Evolutionary conservation across 2,329 filamentous ascomycete species (phyloP), one percentile per base, ranked within the genome.

Genomic region (Metarhizium humberi): DNA sequence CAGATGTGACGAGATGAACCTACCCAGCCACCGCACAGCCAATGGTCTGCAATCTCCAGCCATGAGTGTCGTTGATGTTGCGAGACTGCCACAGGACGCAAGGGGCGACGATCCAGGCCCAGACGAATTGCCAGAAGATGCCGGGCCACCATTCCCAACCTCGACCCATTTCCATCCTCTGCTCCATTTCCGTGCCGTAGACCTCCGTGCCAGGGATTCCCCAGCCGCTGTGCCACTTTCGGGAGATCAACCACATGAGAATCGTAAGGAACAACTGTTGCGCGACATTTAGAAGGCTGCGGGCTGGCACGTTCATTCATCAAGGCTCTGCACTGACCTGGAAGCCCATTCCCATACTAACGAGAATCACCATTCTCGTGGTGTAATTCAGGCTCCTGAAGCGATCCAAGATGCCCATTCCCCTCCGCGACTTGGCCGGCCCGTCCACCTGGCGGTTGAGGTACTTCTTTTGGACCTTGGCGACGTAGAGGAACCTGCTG

Each of bases 141-240:
- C 78, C 80, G 2, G 80, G 80, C 70, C 80, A 78, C 84, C 85
- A 88, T 70, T 88, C 85, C 75, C 78, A 84, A 2, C 85, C 84
- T 18, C 72, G 64, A 50, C 68, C 66, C 61, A 76, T 75, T 14
- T 71, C 64, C 18, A 73, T 68, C 38, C 72, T 69, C 43, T 75
- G 70, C 47, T 80, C 75, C 55, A 76, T 75, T 10, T 78, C 73
- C 11, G 56, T 57, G 3, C 78, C 78, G 29, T 66, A 61, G 52
- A 84, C 79, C 57, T 83, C 82, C 32, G 80, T 81, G 45, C 80
- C 78, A 6, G 81, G 82, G 18, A 84, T 75, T 50, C 81, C 78
- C 51, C 80, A 86, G 5, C 75, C 75, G 18, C 70, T 65, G 60
- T 86, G 84, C 61, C 84, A 87, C 57, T 84, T 83, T 54, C 77